Evolutionary conservation across 2,329 filamentous ascomycete genomes (phyloP).

Genomic region (Colletotrichum lupini): DNA sequence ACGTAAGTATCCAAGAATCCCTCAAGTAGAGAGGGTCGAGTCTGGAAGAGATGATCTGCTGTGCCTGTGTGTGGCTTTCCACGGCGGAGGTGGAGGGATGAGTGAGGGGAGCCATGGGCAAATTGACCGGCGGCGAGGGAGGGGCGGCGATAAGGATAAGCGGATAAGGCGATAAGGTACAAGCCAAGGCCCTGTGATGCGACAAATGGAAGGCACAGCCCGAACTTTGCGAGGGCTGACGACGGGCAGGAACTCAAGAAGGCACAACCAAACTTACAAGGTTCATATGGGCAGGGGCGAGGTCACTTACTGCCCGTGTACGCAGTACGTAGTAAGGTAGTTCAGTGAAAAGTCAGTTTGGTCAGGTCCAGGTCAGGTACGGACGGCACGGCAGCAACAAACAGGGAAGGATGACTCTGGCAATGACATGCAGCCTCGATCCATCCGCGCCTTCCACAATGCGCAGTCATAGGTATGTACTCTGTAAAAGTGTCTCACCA

Average conservation of each 20-base stretch:
- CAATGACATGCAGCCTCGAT: constrained; percentile 5
- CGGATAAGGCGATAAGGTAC: neutral
- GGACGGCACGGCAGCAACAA: neutral
- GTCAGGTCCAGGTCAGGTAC: neutral
- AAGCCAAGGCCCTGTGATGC: neutral
- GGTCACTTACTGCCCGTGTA: no score
- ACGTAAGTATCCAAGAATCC: neutral
- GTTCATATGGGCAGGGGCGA: no score
- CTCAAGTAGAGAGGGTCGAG: neutral
- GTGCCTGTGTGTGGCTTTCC: neutral
- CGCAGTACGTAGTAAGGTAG: no score
- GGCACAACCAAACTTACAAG: neutral
- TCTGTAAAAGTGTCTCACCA: no score
- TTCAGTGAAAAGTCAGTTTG: neutral
- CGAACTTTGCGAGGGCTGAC: neutral
- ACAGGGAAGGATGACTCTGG: neutral
- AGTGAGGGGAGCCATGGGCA: neutral
- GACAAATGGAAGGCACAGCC: neutral
- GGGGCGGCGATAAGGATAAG: constrained; percentile 3
- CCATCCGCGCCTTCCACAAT: neutral
- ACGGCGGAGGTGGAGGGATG: neutral
- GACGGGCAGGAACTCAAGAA: neutral
- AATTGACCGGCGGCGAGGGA: neutral
- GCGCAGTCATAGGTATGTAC: no score
- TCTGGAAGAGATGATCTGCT: neutral